Percentiles rank a stretch among this genome's conserved stretches.
Evolutionary conservation across 1,284 basidiomycete genomes (phyloP).

Genomic region (Irpex sp.): DNA sequence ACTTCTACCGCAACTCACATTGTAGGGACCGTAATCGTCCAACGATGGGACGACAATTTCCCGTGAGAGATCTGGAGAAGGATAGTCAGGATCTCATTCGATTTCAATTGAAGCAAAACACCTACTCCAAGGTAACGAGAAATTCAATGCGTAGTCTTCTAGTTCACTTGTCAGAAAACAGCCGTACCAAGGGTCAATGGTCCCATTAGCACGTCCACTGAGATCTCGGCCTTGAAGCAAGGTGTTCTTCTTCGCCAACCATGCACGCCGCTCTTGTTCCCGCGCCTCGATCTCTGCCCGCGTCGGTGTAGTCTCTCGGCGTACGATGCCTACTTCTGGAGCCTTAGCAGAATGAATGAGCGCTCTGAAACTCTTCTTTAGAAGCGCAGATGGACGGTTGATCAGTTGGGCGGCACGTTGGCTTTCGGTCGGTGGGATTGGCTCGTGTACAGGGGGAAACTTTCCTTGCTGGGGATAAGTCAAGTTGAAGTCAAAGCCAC

Average conservation of each 20-base stretch:
- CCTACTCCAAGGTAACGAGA: slow-evolving; percentile 25
- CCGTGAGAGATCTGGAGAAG: background rate
- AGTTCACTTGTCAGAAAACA: slow-evolving; percentile 26
- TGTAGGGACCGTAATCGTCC: background rate
- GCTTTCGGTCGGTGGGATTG: background rate
- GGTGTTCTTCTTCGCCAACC: background rate
- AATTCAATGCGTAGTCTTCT: slow-evolving; percentile 29
- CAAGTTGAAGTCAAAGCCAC: slow-evolving; percentile 58
- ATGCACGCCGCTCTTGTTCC: background rate
- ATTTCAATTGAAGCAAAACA: background rate
- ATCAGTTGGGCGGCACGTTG: background rate
- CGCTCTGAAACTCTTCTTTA: background rate
- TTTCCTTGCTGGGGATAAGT: slow-evolving; percentile 55
- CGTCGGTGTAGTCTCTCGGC: background rate
- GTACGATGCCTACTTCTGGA: background rate
- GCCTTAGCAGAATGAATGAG: background rate
- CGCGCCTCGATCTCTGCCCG: background rate
- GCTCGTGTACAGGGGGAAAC: slow-evolving; percentile 19
- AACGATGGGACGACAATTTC: background rate
- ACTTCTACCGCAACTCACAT: background rate
- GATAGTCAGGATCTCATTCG: background rate
- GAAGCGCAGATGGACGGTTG: background rate
- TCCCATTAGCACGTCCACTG: slow-evolving; percentile 16
- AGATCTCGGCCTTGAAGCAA: slow-evolving; percentile 16
- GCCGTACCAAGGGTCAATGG: slow-evolving; percentile 27